These are phyloP conservation scores for Tylopilus sp. DNA, from an alignment of 768 basidiomycete genomes.

Conservation along the genomic window DNA sequence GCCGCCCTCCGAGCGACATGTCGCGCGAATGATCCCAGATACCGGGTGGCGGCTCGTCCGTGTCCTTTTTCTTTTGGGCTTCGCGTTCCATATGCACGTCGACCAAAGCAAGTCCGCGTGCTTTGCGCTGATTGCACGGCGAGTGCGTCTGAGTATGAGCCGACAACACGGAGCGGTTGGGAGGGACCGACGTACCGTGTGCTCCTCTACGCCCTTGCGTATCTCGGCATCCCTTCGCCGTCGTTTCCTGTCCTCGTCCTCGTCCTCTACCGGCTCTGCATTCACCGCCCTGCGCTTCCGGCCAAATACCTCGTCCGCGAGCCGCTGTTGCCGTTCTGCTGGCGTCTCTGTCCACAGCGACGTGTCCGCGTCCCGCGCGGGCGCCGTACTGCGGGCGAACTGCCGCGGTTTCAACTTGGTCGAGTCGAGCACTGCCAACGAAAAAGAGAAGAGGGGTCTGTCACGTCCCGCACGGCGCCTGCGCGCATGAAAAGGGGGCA, in stretches of 20 bases:
- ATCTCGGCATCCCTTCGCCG: slow-evolving; percentile 67
- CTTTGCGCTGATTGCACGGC: slow-evolving; percentile 35
- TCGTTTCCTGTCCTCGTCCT: slow-evolving; percentile 45
- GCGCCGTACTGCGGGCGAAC: slow-evolving; percentile 60
- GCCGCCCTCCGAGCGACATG: slow-evolving; percentile 81
- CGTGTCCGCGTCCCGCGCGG: slow-evolving; percentile 44
- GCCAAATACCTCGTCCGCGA: slow-evolving; percentile 94
- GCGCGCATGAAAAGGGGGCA: no score
- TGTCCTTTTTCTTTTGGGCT: slow-evolving; percentile 36
- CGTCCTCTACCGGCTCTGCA: slow-evolving; percentile 37
- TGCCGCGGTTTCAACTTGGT: slow-evolving; percentile 77
- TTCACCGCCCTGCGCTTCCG: slow-evolving; percentile 75
- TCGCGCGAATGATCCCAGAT: slow-evolving; percentile 94
- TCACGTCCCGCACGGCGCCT: not conserved
- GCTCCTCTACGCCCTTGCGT: slow-evolving; percentile 68
- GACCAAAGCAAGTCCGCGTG: slow-evolving; percentile 53
- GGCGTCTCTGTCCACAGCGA: slow-evolving; percentile 98
- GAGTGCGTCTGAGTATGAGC: not conserved
- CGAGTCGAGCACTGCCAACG: slow-evolving; percentile 70
- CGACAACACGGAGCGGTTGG: not conserved
- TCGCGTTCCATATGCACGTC: slow-evolving; percentile 45
- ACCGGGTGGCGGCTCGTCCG: slow-evolving; percentile 51
- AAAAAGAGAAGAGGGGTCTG: not conserved
- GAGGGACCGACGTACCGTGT: slow-evolving; percentile 68
- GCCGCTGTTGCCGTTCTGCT: slow-evolving; percentile 81